Evolutionary conservation across 192 early-diverging fungal species (phyloP), one percentile per base, ranked within the genome.

Genomic region (Radiomyces spectabilis): DNA sequence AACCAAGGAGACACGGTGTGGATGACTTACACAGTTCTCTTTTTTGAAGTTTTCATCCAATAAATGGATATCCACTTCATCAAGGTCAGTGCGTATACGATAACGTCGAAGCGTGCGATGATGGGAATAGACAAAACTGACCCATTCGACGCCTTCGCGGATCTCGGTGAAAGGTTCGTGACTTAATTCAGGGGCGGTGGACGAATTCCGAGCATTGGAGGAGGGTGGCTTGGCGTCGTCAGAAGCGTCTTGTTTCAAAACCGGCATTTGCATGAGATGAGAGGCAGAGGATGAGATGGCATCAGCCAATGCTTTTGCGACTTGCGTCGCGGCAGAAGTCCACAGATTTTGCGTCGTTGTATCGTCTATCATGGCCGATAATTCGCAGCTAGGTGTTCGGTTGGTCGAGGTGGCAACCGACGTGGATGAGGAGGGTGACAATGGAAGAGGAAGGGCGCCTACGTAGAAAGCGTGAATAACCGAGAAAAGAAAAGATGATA

Each of bases 121-220:
- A 46, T 68, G 65, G 4, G 59, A 61, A 31, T 68, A 61, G 3
- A 61, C 59, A 57, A 68, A 68, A 18, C 57, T 68, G 10, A 68
- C 49, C 45, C 57, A 61, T 42, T 68, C 65, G 25, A 68, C 44
- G 10, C 59, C 65, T n/a, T 68, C 58, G 13, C 45, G 41, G 7
- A 61, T 33, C 21, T 54, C 51, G 29, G 59, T 68, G 30, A 44
- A 56, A 10, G 65, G 65, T 55, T 66, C 64, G n/a, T n/a, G n/a
- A n/a, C n/a, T n/a, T n/a, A n/a, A n/a, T n/a, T n/a, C n/a, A n/a
- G n/a, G n/a, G n/a, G n/a, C n/a, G n/a, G n/a, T n/a, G n/a, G n/a
- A n/a, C n/a, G n/a, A n/a, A n/a, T n/a, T n/a, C n/a, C n/a, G n/a
- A n/a, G n/a, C n/a, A n/a, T n/a, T n/a, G n/a, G n/a, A n/a, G n/a